These are phyloP conservation scores for Kwoniella botswanensis DNA, from an alignment of 768 basidiomycete species.

Conservation along the genomic window DNA sequence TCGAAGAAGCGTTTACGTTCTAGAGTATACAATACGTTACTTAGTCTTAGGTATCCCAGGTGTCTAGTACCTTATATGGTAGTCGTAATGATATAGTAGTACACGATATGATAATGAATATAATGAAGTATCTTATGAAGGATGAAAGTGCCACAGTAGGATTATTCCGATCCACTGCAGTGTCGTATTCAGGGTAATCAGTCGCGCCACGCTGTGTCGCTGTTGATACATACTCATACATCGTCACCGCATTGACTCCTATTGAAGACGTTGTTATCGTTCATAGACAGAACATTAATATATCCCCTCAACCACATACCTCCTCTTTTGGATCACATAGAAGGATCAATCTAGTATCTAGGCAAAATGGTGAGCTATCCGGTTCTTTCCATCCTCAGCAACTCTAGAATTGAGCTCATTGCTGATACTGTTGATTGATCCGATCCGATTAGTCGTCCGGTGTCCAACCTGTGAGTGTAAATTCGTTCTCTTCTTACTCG, in stretches of 20 bases:
- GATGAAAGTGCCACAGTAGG: conserved; percentile 23
- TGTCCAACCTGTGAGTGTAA: conserved; percentile 52
- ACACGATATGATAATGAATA: conserved; percentile 6
- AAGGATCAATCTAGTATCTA: background rate
- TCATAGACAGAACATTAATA: too few relatives aligned
- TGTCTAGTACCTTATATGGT: background rate
- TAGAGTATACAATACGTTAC: background rate
- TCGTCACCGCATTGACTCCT: conserved; percentile 13
- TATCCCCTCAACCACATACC: too few relatives aligned
- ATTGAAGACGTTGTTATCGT: background rate
- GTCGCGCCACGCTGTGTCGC: conserved; percentile 9
- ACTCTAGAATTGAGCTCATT: background rate
- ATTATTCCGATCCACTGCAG: conserved; percentile 7
- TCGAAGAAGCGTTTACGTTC: conserved; percentile 32
- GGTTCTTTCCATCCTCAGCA: background rate
- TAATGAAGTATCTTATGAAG: background rate
- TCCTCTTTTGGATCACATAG: too few relatives aligned
- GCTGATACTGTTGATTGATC: conserved; percentile 8
- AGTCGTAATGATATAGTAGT: background rate
- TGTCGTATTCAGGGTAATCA: background rate
- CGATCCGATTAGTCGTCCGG: conserved; percentile 50
- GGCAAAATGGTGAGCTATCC: background rate
- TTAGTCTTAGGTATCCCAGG: too few relatives aligned
- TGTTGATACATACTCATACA: background rate
- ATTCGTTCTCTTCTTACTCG: background rate